Conservation (phyloP, 2,329 filamentous ascomycete species). For the Xylariaceae sp. region DNA sequence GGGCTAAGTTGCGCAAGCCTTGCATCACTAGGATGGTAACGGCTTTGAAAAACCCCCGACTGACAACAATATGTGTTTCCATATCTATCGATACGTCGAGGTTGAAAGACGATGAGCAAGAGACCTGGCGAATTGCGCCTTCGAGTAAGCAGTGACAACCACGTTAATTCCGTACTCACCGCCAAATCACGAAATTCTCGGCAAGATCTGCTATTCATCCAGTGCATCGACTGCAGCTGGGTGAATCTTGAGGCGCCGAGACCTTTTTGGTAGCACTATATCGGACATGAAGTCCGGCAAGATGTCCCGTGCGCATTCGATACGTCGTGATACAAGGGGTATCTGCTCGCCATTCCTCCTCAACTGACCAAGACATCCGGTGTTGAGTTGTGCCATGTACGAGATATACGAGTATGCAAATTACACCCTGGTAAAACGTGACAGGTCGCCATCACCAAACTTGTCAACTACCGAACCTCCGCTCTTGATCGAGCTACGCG, state of each 20-base stretch:
- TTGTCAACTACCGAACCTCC: too few species aligned
- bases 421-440: background rate
- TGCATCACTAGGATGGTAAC: background rate
- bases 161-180: too few species aligned
- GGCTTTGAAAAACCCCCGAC: background rate
- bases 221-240: too few species aligned
- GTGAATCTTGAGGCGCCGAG: too few species aligned
- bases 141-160: too few species aligned
- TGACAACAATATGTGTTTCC: background rate
- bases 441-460: too few species aligned
- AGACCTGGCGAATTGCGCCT: too few species aligned
- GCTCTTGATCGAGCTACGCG: too few species aligned
- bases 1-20: background rate
- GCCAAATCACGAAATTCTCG: too few species aligned
- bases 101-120: too few species aligned
- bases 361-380: background rate
- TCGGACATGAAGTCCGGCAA: background rate
- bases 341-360: background rate
- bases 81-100: background rate
- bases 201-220: too few species aligned
- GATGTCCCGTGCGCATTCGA: background rate
- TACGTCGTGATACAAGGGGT: background rate
- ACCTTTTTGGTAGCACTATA: too few species aligned
- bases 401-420: background rate
- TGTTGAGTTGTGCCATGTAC: background rate